These are phyloP conservation scores for Heliophila coronopifolia DNA, from an alignment of 441 rosid species.

Conservation along the genomic window DNA sequence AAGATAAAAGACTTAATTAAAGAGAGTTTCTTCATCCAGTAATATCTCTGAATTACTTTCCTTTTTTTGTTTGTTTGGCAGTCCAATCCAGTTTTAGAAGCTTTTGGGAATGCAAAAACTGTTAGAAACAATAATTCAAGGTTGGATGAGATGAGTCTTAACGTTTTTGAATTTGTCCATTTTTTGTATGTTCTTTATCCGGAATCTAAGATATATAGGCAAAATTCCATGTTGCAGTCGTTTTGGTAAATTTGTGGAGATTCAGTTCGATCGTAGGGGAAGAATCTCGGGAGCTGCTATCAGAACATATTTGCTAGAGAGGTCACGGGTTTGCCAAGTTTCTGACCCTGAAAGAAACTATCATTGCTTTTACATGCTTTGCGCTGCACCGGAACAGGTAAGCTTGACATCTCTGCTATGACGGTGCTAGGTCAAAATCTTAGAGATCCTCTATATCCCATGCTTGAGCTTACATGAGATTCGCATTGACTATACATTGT, in stretches of 20 bases:
- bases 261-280: conserved; percentile 57
- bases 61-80: conserved; percentile 33
- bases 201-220: conserved; percentile 2
- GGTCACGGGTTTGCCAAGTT: conserved; percentile 73
- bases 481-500: not conserved
- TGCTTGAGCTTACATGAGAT: conserved; percentile 1
- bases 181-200: conserved; percentile 8
- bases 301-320: conserved; percentile 66
- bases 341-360: conserved; percentile 85
- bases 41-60: conserved; percentile 6
- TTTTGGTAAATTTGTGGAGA: conserved; percentile 77
- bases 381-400: conserved; percentile 68
- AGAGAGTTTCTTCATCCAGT: no score
- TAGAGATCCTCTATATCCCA: not conserved
- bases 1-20: conserved; percentile 17
- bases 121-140: conserved; percentile 74
- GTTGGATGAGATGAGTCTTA: conserved; percentile 29
- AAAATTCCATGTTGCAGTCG: conserved; percentile 42
- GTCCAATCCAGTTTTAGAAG: conserved; percentile 82
- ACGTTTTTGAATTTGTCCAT: conserved; percentile 11
- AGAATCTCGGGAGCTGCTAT: conserved; percentile 77
- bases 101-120: conserved; percentile 79
- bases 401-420: conserved; percentile 15
- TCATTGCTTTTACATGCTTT: conserved; percentile 79
- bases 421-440: not conserved